Percentiles rank a stretch among this genome's conserved stretches.
phyloP scores from a whole-genome alignment of 2,329 filamentous ascomycete species.

The Penicillium sp. region DNA sequence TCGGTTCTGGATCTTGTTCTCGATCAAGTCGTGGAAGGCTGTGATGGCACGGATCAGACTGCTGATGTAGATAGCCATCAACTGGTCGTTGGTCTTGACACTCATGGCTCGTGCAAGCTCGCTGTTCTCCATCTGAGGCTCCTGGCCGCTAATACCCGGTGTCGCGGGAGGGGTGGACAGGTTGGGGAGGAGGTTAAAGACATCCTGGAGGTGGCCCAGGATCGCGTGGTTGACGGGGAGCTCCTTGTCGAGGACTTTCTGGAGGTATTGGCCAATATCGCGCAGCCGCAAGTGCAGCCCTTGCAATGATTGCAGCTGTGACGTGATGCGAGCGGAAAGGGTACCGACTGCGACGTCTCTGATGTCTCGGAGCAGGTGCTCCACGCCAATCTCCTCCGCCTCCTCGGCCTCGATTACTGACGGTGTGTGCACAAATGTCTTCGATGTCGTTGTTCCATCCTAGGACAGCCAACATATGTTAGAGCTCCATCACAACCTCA shows the following conservation, averaged over 20 bases:
- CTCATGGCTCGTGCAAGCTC: slow-evolving; percentile 96
- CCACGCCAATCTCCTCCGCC: slow-evolving; percentile 96
- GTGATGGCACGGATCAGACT: slow-evolving; percentile 96
- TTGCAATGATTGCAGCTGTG: slow-evolving; percentile 94
- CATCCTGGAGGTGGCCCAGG: slow-evolving; percentile 95
- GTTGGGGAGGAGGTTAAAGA: slow-evolving; percentile 97
- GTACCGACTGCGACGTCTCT: slow-evolving; percentile 96
- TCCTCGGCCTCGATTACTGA: slow-evolving; percentile 98
- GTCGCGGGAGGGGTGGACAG: slow-evolving; percentile 72
- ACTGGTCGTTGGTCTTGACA: slow-evolving; percentile 97
- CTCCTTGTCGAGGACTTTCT: slow-evolving; percentile 89
- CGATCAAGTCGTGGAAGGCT: slow-evolving; percentile 97
- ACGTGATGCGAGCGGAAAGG: slow-evolving; percentile 91
- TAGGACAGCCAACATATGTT: slow-evolving; percentile 36
- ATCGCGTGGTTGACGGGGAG: slow-evolving; percentile 96
- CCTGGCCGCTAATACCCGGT: slow-evolving; percentile 53
- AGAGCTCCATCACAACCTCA: slow-evolving; percentile 2
- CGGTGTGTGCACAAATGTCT: slow-evolving; percentile 97
- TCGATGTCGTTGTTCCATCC: slow-evolving; percentile 94
- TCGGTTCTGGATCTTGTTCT: slow-evolving; percentile 99
- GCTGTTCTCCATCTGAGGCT: slow-evolving; percentile 61
- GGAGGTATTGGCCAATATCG: slow-evolving; percentile 91
- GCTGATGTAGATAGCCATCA: slow-evolving; percentile 97
- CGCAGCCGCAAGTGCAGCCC: slow-evolving; percentile 89
- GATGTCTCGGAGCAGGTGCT: slow-evolving; percentile 95